Evolutionary conservation across 2,329 filamentous ascomycete genomes (phyloP), one percentile per base, ranked within the genome.

Genomic region (Colletotrichum sp.): DNA sequence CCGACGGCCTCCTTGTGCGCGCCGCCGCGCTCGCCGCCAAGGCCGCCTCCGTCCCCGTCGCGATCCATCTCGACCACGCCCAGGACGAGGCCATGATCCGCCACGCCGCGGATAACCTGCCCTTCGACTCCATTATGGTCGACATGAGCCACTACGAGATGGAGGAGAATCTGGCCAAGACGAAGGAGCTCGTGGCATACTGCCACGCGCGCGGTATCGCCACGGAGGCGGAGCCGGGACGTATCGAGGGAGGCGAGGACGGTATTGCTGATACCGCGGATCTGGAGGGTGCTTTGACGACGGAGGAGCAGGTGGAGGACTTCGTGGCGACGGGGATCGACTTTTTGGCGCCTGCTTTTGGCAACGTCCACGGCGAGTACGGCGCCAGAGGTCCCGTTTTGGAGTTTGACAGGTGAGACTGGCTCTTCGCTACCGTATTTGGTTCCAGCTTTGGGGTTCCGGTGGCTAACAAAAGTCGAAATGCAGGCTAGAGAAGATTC

Each of bases 341-440:
- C 79, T 93, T 93, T 85, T 85, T 96, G 15, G 94, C 94, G 5
- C 94, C 94, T 1, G 93, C 93, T 1, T 94, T 95, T 84, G 94
- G 94, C 3, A 95, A 95, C 79, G 92, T 95, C 43, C 94, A 95
- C 83, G 94, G 94, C 9, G 91, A 93, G 79, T 95, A 95, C 83
- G 93, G 93, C 83, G 75, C 85, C 88, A 84, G 90, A 15, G 93
- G 93, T 0, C 90, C 92, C 34, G 86, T 89, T 81, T 82, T 94
- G 32, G 92, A 94, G 80, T 93, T 78, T 82, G 90, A 85, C 61
- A 81, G 85, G 60, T 71, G 26, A 66, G 67, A 30, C 5, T n/a
- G 32, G 10, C 18, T 12, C 15, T 12, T 36, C 10, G 36, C 8
- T 8, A 3, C 4, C n/a, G 2, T 9, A 16, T 3, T 8, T 52